Evolutionary conservation across 495 filamentous ascomycete genomes (phyloP).

Genomic region (Neurospora discreta): DNA sequence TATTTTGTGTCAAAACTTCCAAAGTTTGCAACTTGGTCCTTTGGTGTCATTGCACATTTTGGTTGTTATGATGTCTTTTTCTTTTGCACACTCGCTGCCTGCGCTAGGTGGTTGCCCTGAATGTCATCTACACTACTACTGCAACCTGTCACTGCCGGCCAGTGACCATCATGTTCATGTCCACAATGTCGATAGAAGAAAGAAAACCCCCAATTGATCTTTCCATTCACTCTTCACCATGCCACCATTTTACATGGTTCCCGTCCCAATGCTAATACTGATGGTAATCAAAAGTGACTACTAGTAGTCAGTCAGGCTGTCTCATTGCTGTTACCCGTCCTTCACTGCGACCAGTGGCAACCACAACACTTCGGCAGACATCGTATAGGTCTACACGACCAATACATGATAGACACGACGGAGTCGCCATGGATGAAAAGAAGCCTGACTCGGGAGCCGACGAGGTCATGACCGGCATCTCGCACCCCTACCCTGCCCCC

Average conservation of each 20-base stretch:
- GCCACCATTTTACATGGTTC: background rate
- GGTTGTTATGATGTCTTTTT: background rate
- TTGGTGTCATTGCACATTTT: background rate
- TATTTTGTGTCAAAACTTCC: background rate
- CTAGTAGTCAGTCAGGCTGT: background rate
- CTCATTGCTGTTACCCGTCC: background rate
- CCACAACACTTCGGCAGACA: background rate
- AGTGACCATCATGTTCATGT: background rate
- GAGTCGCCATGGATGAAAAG: conserved; percentile 16
- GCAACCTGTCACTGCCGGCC: background rate
- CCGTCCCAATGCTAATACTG: conserved; percentile 9
- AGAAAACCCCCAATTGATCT: background rate
- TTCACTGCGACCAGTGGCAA: background rate
- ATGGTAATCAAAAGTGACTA: conserved; percentile 9
- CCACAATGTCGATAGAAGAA: background rate
- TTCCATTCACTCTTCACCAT: background rate
- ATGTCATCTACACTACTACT: background rate
- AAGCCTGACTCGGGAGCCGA: conserved; percentile 9
- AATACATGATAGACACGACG: background rate
- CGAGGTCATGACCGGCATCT: conserved; percentile 11
- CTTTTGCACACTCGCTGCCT: background rate
- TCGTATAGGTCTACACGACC: background rate
- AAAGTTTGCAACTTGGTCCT: background rate
- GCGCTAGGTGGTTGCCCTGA: background rate
- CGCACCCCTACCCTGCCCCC: conserved; percentile 19